These are phyloP conservation scores for Beauveria medogensis DNA, from an alignment of 2,329 filamentous ascomycete species.

Conservation along the genomic window DNA sequence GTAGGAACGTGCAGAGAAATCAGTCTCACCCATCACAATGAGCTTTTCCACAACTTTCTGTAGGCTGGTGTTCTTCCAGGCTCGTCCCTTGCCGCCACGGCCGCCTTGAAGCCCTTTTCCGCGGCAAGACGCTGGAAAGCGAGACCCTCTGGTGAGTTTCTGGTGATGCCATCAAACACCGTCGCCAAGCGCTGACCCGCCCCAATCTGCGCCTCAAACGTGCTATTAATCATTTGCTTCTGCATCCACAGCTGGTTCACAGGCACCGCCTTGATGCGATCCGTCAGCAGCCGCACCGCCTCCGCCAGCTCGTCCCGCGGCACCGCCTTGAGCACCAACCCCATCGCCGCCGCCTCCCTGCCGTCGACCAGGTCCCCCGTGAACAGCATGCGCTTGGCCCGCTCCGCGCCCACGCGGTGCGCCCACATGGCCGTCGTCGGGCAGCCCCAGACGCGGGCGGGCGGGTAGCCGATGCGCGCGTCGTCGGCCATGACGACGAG, in stretches of 20 bases:
- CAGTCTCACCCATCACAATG: not conserved
- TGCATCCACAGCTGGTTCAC: too few relatives aligned
- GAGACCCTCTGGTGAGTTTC: conserved; percentile 13
- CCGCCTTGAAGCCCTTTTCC: conserved; percentile 11
- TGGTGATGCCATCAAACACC: conserved; percentile 14
- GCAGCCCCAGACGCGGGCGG: conserved; percentile 12
- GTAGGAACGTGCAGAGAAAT: not conserved
- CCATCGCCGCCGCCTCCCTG: conserved; percentile 13
- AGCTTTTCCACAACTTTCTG: conserved; percentile 10
- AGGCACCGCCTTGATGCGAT: conserved; percentile 8
- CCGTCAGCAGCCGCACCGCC: conserved; percentile 7
- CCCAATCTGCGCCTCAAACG: conserved; percentile 9
- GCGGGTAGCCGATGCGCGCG: conserved; percentile 12
- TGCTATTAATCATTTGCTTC: conserved; percentile 12
- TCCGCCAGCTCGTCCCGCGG: conserved; percentile 11
- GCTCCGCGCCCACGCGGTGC: conserved; percentile 11
- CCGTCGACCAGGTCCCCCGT: conserved; percentile 13
- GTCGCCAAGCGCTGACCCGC: conserved; percentile 12
- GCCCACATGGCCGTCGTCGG: conserved; percentile 14
- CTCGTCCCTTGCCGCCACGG: conserved; percentile 7
- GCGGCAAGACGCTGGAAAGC: conserved; percentile 10
- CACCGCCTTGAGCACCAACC: conserved; percentile 13
- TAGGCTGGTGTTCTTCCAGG: conserved; percentile 8
- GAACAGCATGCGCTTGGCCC: conserved; percentile 13
- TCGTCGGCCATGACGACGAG: conserved; percentile 3